phyloP scores from a whole-genome alignment of 2,329 filamentous ascomycete genomes.

The Hansfordia pulvinata region DNA sequence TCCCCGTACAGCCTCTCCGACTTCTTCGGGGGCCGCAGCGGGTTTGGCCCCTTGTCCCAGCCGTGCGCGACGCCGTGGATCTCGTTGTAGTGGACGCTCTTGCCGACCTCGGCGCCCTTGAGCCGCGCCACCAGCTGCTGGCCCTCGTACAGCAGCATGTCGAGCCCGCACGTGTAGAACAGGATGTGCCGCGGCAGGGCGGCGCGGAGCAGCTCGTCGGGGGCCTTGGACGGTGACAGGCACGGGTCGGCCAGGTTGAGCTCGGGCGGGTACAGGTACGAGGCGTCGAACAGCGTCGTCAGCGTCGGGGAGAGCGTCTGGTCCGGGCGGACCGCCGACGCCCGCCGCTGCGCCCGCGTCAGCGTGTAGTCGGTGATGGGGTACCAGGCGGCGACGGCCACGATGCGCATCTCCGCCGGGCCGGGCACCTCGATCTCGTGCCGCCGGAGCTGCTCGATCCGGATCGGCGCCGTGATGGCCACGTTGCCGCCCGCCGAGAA shows the following conservation, averaged over 20 bases:
- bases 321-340: constrained; percentile 38
- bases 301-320: constrained; percentile 42
- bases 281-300: constrained; percentile 49
- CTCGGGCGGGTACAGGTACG: constrained; percentile 42
- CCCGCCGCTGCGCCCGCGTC: constrained; percentile 39
- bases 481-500: constrained; percentile 51
- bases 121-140: constrained; percentile 48
- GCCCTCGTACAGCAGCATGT: constrained; percentile 50
- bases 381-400: constrained; percentile 45
- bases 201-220: constrained; percentile 31
- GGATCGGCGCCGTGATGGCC: constrained; percentile 28
- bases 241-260: constrained; percentile 35
- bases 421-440: no score
- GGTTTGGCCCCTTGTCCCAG: constrained; percentile 56
- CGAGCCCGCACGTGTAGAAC: constrained; percentile 49
- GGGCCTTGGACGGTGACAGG: constrained; percentile 43
- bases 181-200: constrained; percentile 38
- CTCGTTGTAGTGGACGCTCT: constrained; percentile 43
- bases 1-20: constrained; percentile 38
- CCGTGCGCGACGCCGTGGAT: constrained; percentile 46
- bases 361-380: constrained; percentile 48
- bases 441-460: constrained; percentile 15
- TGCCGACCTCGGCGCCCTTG: constrained; percentile 27
- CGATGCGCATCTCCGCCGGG: constrained; percentile 29
- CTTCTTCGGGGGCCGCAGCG: constrained; percentile 33